phyloP scores from a whole-genome alignment of 768 basidiomycete genomes.

The Auriscalpium microsporum region DNA sequence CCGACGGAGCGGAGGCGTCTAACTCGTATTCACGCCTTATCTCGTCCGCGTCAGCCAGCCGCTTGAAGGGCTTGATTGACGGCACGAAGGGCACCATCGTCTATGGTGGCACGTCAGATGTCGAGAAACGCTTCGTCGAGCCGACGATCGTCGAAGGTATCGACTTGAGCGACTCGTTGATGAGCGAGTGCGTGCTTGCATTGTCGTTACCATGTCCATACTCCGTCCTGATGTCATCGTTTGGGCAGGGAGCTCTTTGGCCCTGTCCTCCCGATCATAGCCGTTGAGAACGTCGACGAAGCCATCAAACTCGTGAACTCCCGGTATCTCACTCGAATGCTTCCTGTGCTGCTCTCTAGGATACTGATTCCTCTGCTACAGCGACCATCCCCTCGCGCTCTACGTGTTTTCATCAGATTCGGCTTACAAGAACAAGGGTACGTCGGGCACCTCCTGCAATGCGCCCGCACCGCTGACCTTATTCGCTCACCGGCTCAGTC shows the following conservation, averaged over 20 bases:
- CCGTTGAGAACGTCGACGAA: conserved; percentile 60
- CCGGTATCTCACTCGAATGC: conserved; percentile 26
- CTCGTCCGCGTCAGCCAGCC: conserved; percentile 42
- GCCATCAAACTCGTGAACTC: conserved; percentile 62
- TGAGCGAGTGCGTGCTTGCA: conserved; percentile 53
- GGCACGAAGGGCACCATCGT: conserved; percentile 57
- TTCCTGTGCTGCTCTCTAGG: not conserved
- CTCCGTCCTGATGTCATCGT: not conserved
- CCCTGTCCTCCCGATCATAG: conserved; percentile 67
- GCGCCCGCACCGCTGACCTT: no score
- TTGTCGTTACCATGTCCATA: not conserved
- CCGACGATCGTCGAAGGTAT: conserved; percentile 69
- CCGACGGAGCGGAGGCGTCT: conserved; percentile 33
- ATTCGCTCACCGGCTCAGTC: conserved; percentile 31
- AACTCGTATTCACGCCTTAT: conserved; percentile 46
- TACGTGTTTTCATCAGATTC: conserved; percentile 67
- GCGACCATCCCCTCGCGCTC: conserved; percentile 66
- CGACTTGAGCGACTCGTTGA: conserved; percentile 53
- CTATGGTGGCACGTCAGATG: conserved; percentile 55
- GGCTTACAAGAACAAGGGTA: conserved; percentile 54
- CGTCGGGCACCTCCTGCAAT: no score
- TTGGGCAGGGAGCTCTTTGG: conserved; percentile 70
- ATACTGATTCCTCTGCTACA: conserved; percentile 18
- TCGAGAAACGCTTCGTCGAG: conserved; percentile 51
- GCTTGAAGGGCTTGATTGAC: conserved; percentile 56